Conservation (phyloP, 768 basidiomycete species). For the Hygrocybe punicea region DNA sequence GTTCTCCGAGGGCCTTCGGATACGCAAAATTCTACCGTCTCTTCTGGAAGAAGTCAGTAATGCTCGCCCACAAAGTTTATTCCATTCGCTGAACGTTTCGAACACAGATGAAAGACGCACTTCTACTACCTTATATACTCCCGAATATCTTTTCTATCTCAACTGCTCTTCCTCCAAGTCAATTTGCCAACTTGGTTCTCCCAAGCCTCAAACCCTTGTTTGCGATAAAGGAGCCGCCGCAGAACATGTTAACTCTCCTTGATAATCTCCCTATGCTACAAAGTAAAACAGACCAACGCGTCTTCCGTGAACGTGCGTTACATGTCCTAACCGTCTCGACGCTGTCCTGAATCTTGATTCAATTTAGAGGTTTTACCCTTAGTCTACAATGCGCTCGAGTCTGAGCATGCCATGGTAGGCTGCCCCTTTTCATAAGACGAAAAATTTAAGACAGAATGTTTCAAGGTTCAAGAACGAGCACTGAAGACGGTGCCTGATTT, state of each 20-base stretch:
- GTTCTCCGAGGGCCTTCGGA: conserved; percentile 84
- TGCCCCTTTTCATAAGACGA: neutral
- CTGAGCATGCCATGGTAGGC: conserved; percentile 81
- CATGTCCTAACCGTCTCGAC: neutral
- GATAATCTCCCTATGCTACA: conserved; percentile 87
- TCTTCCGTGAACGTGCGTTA: conserved; percentile 83
- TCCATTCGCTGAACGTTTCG: conserved; percentile 2
- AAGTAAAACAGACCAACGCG: conserved; percentile 78
- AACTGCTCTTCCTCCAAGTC: conserved; percentile 65
- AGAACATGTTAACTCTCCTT: conserved; percentile 91
- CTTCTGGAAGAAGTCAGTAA: conserved; percentile 81
- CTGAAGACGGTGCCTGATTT: conserved; percentile 79
- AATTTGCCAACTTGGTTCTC: conserved; percentile 79
- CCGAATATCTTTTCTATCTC: conserved; percentile 95
- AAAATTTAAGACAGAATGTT: neutral
- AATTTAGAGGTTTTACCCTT: conserved; percentile 86
- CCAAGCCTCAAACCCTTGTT: conserved; percentile 91
- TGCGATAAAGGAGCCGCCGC: conserved; percentile 87
- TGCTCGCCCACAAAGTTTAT: neutral
- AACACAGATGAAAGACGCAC: conserved; percentile 84
- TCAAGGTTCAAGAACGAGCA: conserved; percentile 87
- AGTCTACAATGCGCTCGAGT: conserved; percentile 93
- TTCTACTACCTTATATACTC: conserved; percentile 89
- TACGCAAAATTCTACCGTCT: conserved; percentile 86
- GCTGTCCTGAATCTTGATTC: neutral